Conservation (phyloP, 2,329 filamentous ascomycete genomes). For the Phyllosticta citribraziliensis region DNA sequence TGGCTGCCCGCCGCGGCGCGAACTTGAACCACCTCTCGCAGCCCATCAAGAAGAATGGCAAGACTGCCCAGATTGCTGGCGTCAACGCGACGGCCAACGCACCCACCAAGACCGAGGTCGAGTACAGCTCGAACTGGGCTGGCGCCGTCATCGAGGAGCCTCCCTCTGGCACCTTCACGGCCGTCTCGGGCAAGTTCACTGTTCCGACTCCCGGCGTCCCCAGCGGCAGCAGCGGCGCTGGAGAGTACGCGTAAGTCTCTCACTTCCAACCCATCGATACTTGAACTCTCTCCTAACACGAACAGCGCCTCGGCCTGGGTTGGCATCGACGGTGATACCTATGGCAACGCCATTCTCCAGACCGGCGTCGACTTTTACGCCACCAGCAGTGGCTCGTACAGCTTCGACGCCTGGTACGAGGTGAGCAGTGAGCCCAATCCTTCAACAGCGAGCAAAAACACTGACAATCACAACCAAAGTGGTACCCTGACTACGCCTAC, state of each 20-base stretch:
- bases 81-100: slow-evolving; percentile 16
- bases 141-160: slow-evolving; percentile 42
- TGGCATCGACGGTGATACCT: slow-evolving; percentile 53
- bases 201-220: slow-evolving; percentile 42
- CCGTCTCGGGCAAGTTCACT: slow-evolving; percentile 45
- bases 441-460: not conserved
- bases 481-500: slow-evolving; percentile 43
- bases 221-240: slow-evolving; percentile 31
- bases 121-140: slow-evolving; percentile 50
- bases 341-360: slow-evolving; percentile 44
- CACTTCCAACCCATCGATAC: not conserved
- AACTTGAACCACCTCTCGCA: slow-evolving; percentile 12
- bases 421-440: not conserved
- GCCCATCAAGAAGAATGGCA: not conserved
- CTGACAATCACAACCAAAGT: not conserved
- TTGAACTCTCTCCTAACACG: not conserved
- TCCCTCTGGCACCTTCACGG: slow-evolving; percentile 36
- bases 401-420: slow-evolving; percentile 45
- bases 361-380: slow-evolving; percentile 48
- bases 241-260: not conserved
- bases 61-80: not conserved
- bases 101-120: slow-evolving; percentile 30
- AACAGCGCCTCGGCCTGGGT: slow-evolving; percentile 45
- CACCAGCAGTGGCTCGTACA: slow-evolving; percentile 14
- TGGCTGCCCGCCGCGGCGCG: slow-evolving; percentile 15